phyloP scores from a whole-genome alignment of 1,284 basidiomycete genomes.

The Agaricales sp. region DNA sequence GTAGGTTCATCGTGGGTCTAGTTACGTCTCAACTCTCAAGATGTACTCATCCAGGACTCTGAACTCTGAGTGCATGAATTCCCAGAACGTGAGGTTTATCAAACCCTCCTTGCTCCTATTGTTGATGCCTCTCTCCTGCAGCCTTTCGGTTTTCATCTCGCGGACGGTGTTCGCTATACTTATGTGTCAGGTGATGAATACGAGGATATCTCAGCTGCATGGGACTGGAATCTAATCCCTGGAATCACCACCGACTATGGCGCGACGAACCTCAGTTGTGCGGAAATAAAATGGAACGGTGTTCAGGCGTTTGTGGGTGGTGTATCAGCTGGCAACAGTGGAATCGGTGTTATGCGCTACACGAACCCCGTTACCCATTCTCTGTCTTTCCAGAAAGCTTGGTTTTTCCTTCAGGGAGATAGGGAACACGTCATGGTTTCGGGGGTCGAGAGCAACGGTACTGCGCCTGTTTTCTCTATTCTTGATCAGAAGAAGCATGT shows the following conservation, averaged over 20 bases:
- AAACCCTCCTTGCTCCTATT: neutral
- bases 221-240: constrained; percentile 41
- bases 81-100: neutral
- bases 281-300: constrained; percentile 18
- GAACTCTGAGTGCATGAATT: neutral
- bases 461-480: constrained; percentile 30
- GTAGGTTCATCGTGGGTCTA: neutral
- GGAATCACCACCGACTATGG: constrained; percentile 36
- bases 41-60: constrained; percentile 1
- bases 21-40: neutral
- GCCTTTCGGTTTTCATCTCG: neutral
- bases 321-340: constrained; percentile 27
- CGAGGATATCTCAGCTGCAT: constrained; percentile 34
- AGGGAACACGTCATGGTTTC: constrained; percentile 34
- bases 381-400: constrained; percentile 35
- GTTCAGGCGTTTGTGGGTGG: constrained; percentile 34
- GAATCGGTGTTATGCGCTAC: constrained; percentile 31
- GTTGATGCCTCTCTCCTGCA: neutral
- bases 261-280: constrained; percentile 24
- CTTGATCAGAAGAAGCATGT: constrained; percentile 33
- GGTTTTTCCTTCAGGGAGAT: constrained; percentile 40
- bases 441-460: constrained; percentile 19
- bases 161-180: constrained; percentile 35
- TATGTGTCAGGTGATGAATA: constrained; percentile 36
- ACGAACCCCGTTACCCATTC: constrained; percentile 30